These are phyloP conservation scores for Boletellus emodensis DNA, from an alignment of 768 basidiomycete genomes.

Conservation along the genomic window DNA sequence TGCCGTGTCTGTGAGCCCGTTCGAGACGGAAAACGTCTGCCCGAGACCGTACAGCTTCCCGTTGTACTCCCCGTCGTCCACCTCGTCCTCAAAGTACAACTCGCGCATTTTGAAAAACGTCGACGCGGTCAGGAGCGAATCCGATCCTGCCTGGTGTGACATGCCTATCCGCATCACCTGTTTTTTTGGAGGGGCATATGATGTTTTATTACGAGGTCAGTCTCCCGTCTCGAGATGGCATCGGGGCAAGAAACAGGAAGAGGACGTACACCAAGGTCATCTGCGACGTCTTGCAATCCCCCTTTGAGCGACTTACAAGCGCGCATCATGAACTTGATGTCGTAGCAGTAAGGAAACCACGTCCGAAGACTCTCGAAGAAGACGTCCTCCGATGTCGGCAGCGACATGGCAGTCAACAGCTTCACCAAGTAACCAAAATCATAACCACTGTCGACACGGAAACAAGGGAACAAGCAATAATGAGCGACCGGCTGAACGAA, in stretches of 20 bases:
- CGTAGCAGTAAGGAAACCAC: slow-evolving; percentile 97
- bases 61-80: slow-evolving; percentile 80
- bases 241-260: background rate
- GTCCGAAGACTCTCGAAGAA: slow-evolving; percentile 84
- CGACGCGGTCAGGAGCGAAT: slow-evolving; percentile 86
- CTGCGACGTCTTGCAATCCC: slow-evolving; percentile 93
- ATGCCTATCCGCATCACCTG: slow-evolving; percentile 86
- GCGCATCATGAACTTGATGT: slow-evolving; percentile 96
- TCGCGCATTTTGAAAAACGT: slow-evolving; percentile 97
- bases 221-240: too few relatives aligned
- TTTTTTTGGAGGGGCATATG: too few relatives aligned
- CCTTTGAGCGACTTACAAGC: slow-evolving; percentile 76
- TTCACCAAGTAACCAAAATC: slow-evolving; percentile 99
- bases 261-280: slow-evolving; percentile 83
- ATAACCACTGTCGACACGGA: slow-evolving; percentile 66
- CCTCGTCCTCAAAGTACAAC: slow-evolving; percentile 83
- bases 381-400: slow-evolving; percentile 83
- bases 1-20: slow-evolving; percentile 61
- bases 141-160: slow-evolving; percentile 96
- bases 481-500: background rate
- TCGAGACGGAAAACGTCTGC: slow-evolving; percentile 66
- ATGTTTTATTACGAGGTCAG: too few relatives aligned
- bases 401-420: slow-evolving; percentile 77
- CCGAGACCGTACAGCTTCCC: slow-evolving; percentile 83
- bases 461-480: background rate